phyloP scores from a whole-genome alignment of 208 protist species.

The Leishmania braziliensis region DNA sequence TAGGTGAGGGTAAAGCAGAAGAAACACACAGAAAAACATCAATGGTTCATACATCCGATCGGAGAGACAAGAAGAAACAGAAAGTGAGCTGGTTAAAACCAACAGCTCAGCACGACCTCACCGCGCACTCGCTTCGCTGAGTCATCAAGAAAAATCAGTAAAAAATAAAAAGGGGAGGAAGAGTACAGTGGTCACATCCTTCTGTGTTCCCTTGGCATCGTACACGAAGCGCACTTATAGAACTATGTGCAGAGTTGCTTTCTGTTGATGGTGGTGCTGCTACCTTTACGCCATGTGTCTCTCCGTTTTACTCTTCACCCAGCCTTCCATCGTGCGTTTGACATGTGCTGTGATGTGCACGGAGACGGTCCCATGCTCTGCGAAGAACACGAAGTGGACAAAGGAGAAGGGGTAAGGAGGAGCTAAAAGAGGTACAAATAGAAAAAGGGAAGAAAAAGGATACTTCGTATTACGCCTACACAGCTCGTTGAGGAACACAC shows the following conservation, averaged over 20 bases:
- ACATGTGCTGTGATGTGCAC: background rate
- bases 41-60: constrained; percentile 6
- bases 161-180: constrained; percentile 12
- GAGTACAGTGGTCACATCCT: background rate
- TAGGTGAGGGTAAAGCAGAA: constrained; percentile 9
- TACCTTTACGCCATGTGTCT: background rate
- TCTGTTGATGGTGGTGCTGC: background rate
- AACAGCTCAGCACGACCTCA: background rate
- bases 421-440: background rate
- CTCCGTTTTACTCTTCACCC: background rate
- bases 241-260: background rate
- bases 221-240: background rate
- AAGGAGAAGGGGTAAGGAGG: background rate
- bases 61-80: constrained; percentile 3
- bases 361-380: background rate
- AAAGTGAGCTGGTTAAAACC: background rate
- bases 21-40: constrained; percentile 5
- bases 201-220: constrained; percentile 3
- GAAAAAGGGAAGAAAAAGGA: background rate
- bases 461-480: background rate
- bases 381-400: background rate
- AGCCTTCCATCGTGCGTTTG: background rate
- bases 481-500: background rate
- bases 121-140: background rate
- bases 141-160: background rate